Conservation (phyloP, 1,284 basidiomycete genomes). For the Phaffia rhodozyma region DNA sequence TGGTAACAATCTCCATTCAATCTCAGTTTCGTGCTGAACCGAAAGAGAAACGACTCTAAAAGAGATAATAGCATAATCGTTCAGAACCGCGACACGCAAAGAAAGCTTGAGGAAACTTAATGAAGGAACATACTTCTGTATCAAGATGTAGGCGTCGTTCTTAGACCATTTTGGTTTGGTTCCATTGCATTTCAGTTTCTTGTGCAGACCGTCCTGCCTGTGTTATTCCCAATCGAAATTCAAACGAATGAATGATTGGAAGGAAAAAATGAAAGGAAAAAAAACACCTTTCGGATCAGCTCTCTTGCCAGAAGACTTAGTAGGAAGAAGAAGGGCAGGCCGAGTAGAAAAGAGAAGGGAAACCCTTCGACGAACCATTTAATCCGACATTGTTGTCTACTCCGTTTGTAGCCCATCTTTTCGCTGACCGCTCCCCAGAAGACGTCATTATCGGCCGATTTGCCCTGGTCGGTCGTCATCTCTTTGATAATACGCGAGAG, state of each 20-base stretch:
- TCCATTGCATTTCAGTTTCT: not conserved
- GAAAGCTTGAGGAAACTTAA: not conserved
- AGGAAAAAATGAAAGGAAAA: not conserved
- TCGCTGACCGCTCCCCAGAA: slow-evolving; percentile 66
- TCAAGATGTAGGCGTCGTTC: slow-evolving; percentile 12
- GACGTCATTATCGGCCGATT: slow-evolving; percentile 57
- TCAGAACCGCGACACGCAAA: not conserved
- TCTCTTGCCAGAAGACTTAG: not conserved
- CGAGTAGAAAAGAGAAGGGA: not conserved
- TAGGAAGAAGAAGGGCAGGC: not conserved
- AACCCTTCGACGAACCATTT: slow-evolving; percentile 49
- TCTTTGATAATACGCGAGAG: slow-evolving; percentile 41
- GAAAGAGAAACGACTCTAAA: slow-evolving; percentile 1
- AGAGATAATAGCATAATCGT: not conserved
- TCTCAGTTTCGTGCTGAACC: not conserved
- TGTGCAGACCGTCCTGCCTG: slow-evolving; percentile 8
- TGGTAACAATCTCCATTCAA: slow-evolving; percentile 3
- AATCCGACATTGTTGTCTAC: slow-evolving; percentile 65
- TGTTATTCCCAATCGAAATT: too few relatives aligned
- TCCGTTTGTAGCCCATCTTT: slow-evolving; percentile 58
- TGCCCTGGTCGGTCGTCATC: slow-evolving; percentile 52
- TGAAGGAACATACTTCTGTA: slow-evolving; percentile 4
- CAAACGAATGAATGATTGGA: too few relatives aligned
- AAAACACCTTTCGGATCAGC: not conserved
- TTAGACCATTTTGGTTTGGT: slow-evolving; percentile 3